A percentile compares a stretch with the other conserved stretches of the same genome.
These are phyloP conservation scores for Huntiella savannae DNA, from an alignment of 2,329 filamentous ascomycete species.

Conservation along the genomic window DNA sequence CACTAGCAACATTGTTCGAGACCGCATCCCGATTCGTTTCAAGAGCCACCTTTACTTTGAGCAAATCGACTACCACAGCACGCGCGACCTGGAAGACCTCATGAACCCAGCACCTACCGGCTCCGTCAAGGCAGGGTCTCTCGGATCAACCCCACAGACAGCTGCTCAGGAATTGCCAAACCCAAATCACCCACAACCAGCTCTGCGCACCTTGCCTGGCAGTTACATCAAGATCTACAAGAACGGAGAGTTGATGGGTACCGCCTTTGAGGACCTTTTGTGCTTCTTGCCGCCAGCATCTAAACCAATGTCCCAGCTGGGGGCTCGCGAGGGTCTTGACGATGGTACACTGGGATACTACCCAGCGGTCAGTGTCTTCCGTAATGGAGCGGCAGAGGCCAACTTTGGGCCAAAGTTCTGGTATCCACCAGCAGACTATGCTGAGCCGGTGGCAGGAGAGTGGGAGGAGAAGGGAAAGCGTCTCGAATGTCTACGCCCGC, in stretches of 20 bases:
- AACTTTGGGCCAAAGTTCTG: slow-evolving; percentile 93
- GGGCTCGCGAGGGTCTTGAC: slow-evolving; percentile 71
- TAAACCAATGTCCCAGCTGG: slow-evolving; percentile 45
- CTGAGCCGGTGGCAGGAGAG: slow-evolving; percentile 15
- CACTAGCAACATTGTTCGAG: slow-evolving; percentile 69
- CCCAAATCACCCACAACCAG: slow-evolving; percentile 51
- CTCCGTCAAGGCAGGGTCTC: slow-evolving; percentile 24
- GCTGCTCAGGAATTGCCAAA: slow-evolving; percentile 33
- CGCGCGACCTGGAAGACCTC: slow-evolving; percentile 72
- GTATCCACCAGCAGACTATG: slow-evolving; percentile 52
- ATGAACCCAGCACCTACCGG: slow-evolving; percentile 47
- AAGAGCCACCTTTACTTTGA: slow-evolving; percentile 91
- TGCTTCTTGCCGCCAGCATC: slow-evolving; percentile 85
- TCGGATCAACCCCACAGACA: slow-evolving; percentile 8
- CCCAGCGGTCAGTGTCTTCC: slow-evolving; percentile 79
- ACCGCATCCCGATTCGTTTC: slow-evolving; percentile 85
- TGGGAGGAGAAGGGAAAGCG: slow-evolving; percentile 13
- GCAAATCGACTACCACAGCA: slow-evolving; percentile 70
- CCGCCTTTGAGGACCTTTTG: slow-evolving; percentile 70
- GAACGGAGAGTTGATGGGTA: slow-evolving; percentile 73
- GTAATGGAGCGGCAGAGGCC: slow-evolving; percentile 74
- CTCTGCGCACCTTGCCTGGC: slow-evolving; percentile 70
- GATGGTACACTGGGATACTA: slow-evolving; percentile 94
- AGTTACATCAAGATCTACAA: slow-evolving; percentile 83
- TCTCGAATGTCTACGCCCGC: slow-evolving; percentile 1